Evolutionary conservation across 208 protist genomes (phyloP).

Genomic region (Lotmaria passim): DNA sequence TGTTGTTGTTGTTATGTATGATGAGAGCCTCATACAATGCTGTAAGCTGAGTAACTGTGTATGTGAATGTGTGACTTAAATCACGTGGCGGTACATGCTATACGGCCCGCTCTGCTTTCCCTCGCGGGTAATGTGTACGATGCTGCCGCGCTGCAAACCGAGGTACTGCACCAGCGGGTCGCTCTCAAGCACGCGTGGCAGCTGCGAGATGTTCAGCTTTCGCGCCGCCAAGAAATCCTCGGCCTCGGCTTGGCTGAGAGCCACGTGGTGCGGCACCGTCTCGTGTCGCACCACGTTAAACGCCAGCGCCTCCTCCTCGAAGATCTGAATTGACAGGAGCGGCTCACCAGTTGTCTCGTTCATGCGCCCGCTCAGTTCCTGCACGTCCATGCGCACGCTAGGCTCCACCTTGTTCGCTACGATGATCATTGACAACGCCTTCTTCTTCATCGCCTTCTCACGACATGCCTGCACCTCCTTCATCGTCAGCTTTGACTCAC

Average conservation of each 20-base stretch:
- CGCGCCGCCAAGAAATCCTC: slow-evolving; percentile 77
- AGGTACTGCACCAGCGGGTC: slow-evolving; percentile 97
- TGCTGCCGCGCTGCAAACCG: slow-evolving; percentile 88
- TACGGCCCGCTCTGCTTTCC: slow-evolving; percentile 96
- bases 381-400: slow-evolving; percentile 54
- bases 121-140: slow-evolving; percentile 95
- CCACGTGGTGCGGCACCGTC: slow-evolving; percentile 94
- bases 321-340: slow-evolving; percentile 90
- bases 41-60: too few relatives aligned
- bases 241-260: slow-evolving; percentile 77
- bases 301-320: slow-evolving; percentile 93
- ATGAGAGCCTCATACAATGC: background rate
- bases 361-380: slow-evolving; percentile 68
- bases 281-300: slow-evolving; percentile 96
- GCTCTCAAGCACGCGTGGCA: slow-evolving; percentile 94
- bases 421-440: slow-evolving; percentile 66
- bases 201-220: slow-evolving; percentile 93
- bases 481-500: slow-evolving; percentile 46
- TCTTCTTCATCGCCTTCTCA: slow-evolving; percentile 65
- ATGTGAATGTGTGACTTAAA: slow-evolving; percentile 53
- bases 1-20: too few relatives aligned
- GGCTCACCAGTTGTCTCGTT: slow-evolving; percentile 44
- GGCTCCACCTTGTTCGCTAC: slow-evolving; percentile 54
- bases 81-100: slow-evolving; percentile 97
- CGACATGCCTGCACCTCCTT: slow-evolving; percentile 63